Evolutionary conservation across 2,329 filamentous ascomycete species (phyloP).

Genomic region (Colletotrichum viniferum): DNA sequence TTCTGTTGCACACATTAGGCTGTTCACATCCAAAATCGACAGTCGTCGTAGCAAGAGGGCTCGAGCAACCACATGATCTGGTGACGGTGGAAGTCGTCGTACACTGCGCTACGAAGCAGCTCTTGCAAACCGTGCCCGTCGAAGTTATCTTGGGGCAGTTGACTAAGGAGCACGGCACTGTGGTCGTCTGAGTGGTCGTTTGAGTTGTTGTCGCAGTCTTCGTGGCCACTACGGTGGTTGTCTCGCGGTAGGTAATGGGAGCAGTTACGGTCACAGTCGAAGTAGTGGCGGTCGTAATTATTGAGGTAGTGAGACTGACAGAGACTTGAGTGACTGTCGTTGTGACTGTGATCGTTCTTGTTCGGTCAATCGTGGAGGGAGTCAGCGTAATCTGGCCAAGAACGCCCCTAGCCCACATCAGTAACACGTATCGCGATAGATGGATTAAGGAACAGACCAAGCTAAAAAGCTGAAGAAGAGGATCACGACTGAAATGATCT

Average conservation of each 20-base stretch:
- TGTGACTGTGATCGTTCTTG: background rate
- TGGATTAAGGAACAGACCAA: background rate
- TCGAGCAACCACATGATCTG: slow-evolving; percentile 35
- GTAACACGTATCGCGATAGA: too few relatives aligned
- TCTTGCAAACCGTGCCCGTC: slow-evolving; percentile 33
- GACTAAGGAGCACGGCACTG: background rate
- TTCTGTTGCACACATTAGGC: slow-evolving; percentile 11
- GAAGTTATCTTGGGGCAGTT: slow-evolving; percentile 37
- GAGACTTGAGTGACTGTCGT: background rate
- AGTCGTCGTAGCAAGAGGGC: slow-evolving; percentile 30
- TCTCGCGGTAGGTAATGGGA: background rate
- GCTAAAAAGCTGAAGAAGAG: background rate
- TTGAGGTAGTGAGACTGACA: background rate
- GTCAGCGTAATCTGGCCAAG: slow-evolving; percentile 4
- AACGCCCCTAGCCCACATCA: background rate
- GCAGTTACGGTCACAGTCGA: background rate
- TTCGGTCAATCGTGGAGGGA: slow-evolving; percentile 1
- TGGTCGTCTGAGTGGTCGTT: background rate
- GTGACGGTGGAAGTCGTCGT: slow-evolving; percentile 31
- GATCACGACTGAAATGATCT: background rate
- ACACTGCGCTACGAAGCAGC: slow-evolving; percentile 35
- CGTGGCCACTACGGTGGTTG: background rate
- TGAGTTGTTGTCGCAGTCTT: background rate
- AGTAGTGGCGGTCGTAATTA: background rate
- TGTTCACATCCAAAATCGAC: slow-evolving; percentile 31